These are phyloP conservation scores for Phytophthora europaea DNA, from an alignment of 352 stramenopile species.

Conservation along the genomic window DNA sequence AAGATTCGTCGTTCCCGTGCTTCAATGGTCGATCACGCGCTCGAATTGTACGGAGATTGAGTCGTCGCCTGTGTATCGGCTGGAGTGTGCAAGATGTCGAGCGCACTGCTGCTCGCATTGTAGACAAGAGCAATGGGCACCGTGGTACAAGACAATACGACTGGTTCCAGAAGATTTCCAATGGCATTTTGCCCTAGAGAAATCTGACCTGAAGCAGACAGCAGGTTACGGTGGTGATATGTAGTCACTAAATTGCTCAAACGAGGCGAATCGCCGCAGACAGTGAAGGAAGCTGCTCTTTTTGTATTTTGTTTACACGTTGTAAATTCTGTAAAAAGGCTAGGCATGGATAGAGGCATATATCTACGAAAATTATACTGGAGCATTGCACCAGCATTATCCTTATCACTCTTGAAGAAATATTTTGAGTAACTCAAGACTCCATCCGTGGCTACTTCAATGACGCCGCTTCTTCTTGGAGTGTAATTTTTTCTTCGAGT, in stretches of 20 bases:
- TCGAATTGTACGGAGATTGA: constrained; percentile 57
- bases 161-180: constrained; percentile 89
- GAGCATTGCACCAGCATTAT: neutral
- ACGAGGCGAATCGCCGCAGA: no score
- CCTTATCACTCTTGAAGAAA: neutral
- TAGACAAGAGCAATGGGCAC: constrained; percentile 83
- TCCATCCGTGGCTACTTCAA: constrained; percentile 14
- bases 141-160: constrained; percentile 89
- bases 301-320: neutral
- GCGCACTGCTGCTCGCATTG: constrained; percentile 61
- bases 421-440: neutral
- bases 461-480: constrained; percentile 40
- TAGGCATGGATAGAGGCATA: neutral
- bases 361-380: neutral
- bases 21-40: constrained; percentile 72
- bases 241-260: neutral
- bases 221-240: neutral
- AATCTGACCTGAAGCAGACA: neutral
- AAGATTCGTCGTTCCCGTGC: constrained; percentile 95
- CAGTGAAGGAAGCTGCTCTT: neutral
- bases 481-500: constrained; percentile 35
- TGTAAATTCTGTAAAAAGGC: constrained; percentile 2
- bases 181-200: constrained; percentile 73
- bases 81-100: constrained; percentile 65
- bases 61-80: constrained; percentile 69